These are phyloP conservation scores for Septoria petroselini DNA, from an alignment of 2,329 filamentous ascomycete species.

Conservation along the genomic window DNA sequence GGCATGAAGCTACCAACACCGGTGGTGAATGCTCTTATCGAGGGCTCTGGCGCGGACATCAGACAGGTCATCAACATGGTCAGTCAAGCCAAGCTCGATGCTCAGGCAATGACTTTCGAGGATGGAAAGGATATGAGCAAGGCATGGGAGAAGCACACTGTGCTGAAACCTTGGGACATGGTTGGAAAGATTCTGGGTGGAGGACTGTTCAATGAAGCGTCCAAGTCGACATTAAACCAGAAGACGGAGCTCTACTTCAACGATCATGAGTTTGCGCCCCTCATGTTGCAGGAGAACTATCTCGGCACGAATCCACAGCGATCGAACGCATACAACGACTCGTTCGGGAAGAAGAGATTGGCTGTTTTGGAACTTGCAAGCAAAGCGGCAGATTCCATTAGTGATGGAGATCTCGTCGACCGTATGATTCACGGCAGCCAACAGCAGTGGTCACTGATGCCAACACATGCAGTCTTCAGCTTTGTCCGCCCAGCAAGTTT, in stretches of 20 bases:
- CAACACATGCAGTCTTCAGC: slow-evolving; percentile 90
- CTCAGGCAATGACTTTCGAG: slow-evolving; percentile 74
- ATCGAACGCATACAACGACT: slow-evolving; percentile 58
- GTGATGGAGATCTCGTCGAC: slow-evolving; percentile 92
- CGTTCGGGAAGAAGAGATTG: slow-evolving; percentile 63
- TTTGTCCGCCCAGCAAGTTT: slow-evolving; percentile 90
- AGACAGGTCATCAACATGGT: slow-evolving; percentile 99
- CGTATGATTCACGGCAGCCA: slow-evolving; percentile 98
- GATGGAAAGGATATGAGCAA: slow-evolving; percentile 92
- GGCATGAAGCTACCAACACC: slow-evolving; percentile 77
- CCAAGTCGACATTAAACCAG: slow-evolving; percentile 86
- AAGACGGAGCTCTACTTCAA: slow-evolving; percentile 99
- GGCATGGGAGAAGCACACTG: slow-evolving; percentile 95
- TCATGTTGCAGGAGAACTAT: slow-evolving; percentile 99
- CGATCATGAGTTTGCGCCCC: slow-evolving; percentile 92
- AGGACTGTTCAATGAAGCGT: slow-evolving; percentile 78
- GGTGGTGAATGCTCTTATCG: slow-evolving; percentile 89
- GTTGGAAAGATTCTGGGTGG: slow-evolving; percentile 86
- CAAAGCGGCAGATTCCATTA: slow-evolving; percentile 90
- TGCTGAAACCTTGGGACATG: slow-evolving; percentile 98
- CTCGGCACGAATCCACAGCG: slow-evolving; percentile 73
- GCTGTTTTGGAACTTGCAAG: slow-evolving; percentile 85
- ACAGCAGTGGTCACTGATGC: slow-evolving; percentile 98
- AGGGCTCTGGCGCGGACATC: slow-evolving; percentile 93
- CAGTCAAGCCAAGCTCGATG: slow-evolving; percentile 85